Percentiles rank a stretch among this genome's conserved stretches.
phyloP scores from a whole-genome alignment of 2,329 filamentous ascomycete genomes.

The Malbranchea zuffiana region DNA sequence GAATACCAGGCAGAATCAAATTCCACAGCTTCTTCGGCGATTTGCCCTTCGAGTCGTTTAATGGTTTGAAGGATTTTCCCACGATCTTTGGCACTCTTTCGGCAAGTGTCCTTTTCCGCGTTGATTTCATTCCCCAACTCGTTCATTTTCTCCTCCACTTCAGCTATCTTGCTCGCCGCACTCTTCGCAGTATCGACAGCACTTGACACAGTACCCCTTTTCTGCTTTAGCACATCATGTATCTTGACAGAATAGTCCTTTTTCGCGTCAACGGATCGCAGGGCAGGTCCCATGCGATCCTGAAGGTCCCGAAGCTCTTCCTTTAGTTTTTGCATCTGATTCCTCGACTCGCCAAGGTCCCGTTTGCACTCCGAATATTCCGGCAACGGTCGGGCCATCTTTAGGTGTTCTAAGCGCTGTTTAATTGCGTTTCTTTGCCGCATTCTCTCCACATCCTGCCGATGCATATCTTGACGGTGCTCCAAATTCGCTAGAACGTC shows the following conservation, averaged over 20 bases:
- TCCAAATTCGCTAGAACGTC: conserved; percentile 59
- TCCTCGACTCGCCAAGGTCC: conserved; percentile 44
- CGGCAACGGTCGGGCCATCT: conserved; percentile 54
- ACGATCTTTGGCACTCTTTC: conserved; percentile 44
- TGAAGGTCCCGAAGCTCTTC: conserved; percentile 51
- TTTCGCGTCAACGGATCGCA: conserved; percentile 60
- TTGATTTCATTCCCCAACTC: conserved; percentile 34
- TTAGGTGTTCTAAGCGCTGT: conserved; percentile 52
- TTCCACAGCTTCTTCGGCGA: conserved; percentile 51
- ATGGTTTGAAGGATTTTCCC: conserved; percentile 47
- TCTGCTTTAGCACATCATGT: conserved; percentile 44
- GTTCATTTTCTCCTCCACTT: conserved; percentile 28
- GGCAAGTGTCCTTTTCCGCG: conserved; percentile 42
- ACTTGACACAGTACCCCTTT: conserved; percentile 44
- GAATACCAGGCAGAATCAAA: conserved; percentile 65
- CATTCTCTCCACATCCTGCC: conserved; percentile 72
- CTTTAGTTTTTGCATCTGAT: conserved; percentile 44
- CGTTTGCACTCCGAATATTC: conserved; percentile 49
- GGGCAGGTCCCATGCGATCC: conserved; percentile 52
- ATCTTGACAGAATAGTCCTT: conserved; percentile 51
- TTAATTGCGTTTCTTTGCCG: conserved; percentile 62
- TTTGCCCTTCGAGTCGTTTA: conserved; percentile 50
- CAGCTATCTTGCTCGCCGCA: conserved; percentile 33
- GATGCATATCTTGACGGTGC: conserved; percentile 59
- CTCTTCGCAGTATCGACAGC: conserved; percentile 42